phyloP scores from a whole-genome alignment of 257 asterid genomes.

The Solanum stenotomum region DNA sequence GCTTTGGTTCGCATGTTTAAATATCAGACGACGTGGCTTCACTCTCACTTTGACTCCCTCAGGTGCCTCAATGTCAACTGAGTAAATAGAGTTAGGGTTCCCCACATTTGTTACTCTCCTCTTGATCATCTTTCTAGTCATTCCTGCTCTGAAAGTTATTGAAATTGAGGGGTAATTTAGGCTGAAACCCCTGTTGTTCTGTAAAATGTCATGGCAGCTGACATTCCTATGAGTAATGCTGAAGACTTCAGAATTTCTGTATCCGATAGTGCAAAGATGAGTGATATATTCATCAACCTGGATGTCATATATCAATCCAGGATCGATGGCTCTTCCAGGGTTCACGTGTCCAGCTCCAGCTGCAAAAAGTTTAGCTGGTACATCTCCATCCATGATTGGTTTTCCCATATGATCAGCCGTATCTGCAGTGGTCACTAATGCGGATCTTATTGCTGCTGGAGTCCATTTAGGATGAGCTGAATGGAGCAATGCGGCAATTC shows the following conservation, averaged over 20 bases:
- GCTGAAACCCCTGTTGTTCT: constrained; percentile 62
- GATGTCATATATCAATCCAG: constrained; percentile 73
- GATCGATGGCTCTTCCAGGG: constrained; percentile 60
- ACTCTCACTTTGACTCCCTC: constrained; percentile 69
- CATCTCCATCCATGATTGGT: constrained; percentile 65
- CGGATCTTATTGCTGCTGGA: constrained; percentile 74
- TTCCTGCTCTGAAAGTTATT: constrained; percentile 43
- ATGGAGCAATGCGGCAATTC: constrained; percentile 63
- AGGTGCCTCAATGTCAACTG: constrained; percentile 42
- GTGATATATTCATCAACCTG: constrained; percentile 47
- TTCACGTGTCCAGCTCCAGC: constrained; percentile 86
- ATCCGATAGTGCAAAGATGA: constrained; percentile 68
- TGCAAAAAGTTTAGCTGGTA: constrained; percentile 63
- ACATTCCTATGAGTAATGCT: constrained; percentile 74
- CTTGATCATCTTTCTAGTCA: constrained; percentile 34
- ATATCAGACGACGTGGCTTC: constrained; percentile 47
- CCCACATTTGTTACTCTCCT: constrained; percentile 70
- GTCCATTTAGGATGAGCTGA: constrained; percentile 76
- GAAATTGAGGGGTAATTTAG: constrained; percentile 84
- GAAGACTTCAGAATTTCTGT: constrained; percentile 52
- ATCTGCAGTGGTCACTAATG: constrained; percentile 86
- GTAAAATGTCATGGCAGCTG: constrained; percentile 52
- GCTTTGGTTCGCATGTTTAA: constrained; percentile 40
- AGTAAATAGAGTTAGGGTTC: constrained; percentile 19
- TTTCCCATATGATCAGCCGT: constrained; percentile 45